phyloP scores from a whole-genome alignment of 805 yeast genomes.

The Saccharomycopsis schoenii region DNA sequence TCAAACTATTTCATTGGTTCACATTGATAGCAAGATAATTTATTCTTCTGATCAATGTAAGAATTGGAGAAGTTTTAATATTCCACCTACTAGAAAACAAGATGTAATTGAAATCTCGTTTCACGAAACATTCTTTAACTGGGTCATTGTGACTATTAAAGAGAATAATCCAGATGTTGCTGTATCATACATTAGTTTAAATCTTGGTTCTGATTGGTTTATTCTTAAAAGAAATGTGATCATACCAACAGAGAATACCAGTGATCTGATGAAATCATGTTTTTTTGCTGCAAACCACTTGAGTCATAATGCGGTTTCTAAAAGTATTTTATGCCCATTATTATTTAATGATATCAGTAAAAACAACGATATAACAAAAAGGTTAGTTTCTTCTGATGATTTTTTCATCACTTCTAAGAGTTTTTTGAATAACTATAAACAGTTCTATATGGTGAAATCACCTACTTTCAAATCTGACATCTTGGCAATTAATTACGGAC shows the following conservation, averaged over 20 bases:
- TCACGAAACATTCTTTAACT: not conserved
- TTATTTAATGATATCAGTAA: not conserved
- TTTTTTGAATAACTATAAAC: not conserved
- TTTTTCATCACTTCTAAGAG: conserved; percentile 8
- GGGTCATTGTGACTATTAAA: conserved; percentile 15
- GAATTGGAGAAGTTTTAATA: conserved; percentile 30
- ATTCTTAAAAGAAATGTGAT: conserved; percentile 11
- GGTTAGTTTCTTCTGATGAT: conserved; percentile 5
- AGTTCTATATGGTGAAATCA: not conserved
- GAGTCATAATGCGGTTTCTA: not conserved
- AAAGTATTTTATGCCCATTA: not conserved
- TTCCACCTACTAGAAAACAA: not conserved
- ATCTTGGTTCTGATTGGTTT: conserved; percentile 13
- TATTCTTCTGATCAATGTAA: conserved; percentile 65
- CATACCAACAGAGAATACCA: not conserved
- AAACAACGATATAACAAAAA: not conserved
- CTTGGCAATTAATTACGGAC: not conserved
- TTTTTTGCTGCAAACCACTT: not conserved
- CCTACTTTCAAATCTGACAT: not conserved
- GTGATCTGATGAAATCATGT: not conserved
- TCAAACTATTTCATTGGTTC: not conserved
- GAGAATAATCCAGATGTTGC: not conserved
- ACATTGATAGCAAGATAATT: conserved; percentile 27
- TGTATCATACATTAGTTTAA: conserved; percentile 13
- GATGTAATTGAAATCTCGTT: not conserved